These are phyloP conservation scores for Agrocybe pediades DNA, from an alignment of 768 basidiomycete genomes.

Conservation along the genomic window DNA sequence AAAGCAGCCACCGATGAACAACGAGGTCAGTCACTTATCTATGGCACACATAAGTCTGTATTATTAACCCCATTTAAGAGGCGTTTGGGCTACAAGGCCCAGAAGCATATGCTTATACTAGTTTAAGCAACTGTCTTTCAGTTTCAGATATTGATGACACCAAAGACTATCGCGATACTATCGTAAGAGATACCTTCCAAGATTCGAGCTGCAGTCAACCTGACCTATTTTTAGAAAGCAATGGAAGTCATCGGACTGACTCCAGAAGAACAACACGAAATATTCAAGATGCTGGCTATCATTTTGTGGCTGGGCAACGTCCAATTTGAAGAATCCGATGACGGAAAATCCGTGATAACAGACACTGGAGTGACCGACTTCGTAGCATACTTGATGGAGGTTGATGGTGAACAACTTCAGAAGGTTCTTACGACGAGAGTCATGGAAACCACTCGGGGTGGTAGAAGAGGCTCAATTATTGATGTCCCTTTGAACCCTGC, in stretches of 20 bases:
- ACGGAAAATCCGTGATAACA: constrained; percentile 80
- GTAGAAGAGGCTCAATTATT: constrained; percentile 93
- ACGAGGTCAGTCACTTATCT: constrained; percentile 59
- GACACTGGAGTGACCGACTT: constrained; percentile 95
- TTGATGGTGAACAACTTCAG: constrained; percentile 74
- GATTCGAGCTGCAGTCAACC: constrained; percentile 2
- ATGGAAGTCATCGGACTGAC: constrained; percentile 94
- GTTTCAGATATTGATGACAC: constrained; percentile 91
- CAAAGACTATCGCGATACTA: constrained; percentile 85
- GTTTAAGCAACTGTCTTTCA: constrained; percentile 87
- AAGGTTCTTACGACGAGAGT: constrained; percentile 85
- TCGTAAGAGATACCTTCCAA: constrained; percentile 51
- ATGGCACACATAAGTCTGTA: background rate
- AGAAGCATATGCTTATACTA: constrained; percentile 93
- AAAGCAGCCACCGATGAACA: constrained; percentile 91
- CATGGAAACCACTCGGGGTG: constrained; percentile 92
- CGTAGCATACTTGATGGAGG: constrained; percentile 92
- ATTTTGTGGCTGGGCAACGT: constrained; percentile 97
- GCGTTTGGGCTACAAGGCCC: constrained; percentile 95
- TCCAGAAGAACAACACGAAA: constrained; percentile 83
- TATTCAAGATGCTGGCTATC: constrained; percentile 89
- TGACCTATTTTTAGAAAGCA: constrained; percentile 60
- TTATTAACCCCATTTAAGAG: constrained; percentile 51
- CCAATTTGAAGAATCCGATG: constrained; percentile 84
- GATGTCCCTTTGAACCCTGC: constrained; percentile 94